Evolutionary conservation across 176 grass and related monocot genomes (phyloP), one percentile per base, ranked within the genome.

Genomic region (Ampelocalamus luodianensis): DNA sequence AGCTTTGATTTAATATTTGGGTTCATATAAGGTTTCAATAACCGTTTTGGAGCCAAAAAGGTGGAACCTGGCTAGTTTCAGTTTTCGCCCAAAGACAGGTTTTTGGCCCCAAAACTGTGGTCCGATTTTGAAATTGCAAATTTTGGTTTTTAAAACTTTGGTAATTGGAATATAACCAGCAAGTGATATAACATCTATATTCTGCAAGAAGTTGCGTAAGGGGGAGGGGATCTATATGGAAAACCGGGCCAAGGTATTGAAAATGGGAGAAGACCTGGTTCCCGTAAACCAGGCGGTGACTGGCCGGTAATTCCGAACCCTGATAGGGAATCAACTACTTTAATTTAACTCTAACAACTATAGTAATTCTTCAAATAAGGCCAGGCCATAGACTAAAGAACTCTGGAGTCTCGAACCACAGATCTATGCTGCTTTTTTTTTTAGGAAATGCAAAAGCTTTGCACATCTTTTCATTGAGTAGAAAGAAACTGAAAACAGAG

Each of bases 291-390:
- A 62, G 4, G 58, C 2, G 26, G 15, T 42, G 24, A 44, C 37
- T 5, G 2, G 17, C 24, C 9, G 10, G n/a, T 78, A 78, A 42
- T 78, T 61, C n/a, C 23, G 16, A 78, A 9, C 38, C 56, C 56
- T 78, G n/a, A 61, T 78, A 78, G 60, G 56, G 39, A 78, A 62
- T 59, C 39, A 77, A 24, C 39, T 78, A 62, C 13, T 62, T 62
- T 8, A 45, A 79, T 34, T 27, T 65, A 46, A 63, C 23, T 13
- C 20, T 43, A 24, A 61, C 22, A 24, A 10, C 20, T 13, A 24
- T 16, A 42, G 36, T 42, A 60, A 60, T 42, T 42, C 22, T 43
- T 78, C 75, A 62, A 60, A 62, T 61, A 44, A 62, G 23, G 74
- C 53, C 9, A 60, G 58, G 58, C 8, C 56, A 62, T 18, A 37